A percentile compares a stretch with the other conserved stretches of the same genome.
Conservation (phyloP, 345 rosid species). For the Citrus reticulata region DNA sequence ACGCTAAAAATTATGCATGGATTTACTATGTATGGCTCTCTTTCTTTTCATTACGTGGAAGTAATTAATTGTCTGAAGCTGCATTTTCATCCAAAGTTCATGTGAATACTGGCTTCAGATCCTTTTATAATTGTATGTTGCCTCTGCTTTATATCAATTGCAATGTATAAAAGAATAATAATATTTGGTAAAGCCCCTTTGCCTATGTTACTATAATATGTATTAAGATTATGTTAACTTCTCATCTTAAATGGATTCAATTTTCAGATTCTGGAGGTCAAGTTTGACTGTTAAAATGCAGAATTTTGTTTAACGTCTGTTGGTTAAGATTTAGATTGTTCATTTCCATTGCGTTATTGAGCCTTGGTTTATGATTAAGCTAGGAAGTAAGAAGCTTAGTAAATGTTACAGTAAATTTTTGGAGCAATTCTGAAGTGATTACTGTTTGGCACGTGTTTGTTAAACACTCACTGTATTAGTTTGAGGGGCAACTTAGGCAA, state of each 20-base stretch:
- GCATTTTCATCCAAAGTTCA: neutral
- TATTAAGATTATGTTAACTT: neutral
- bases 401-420: too few relatives aligned
- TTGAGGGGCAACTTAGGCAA: too few relatives aligned
- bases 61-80: neutral
- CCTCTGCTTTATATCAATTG: neutral
- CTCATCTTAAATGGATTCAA: neutral
- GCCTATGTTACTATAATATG: neutral
- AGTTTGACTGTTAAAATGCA: neutral
- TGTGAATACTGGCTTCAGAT: neutral
- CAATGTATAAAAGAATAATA: neutral
- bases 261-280: neutral
- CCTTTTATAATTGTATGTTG: neutral
- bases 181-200: neutral
- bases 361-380: neutral
- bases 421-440: too few relatives aligned
- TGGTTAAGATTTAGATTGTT: neutral
- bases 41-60: neutral
- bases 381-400: neutral
- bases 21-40: neutral
- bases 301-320: neutral
- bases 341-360: neutral
- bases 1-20: constrained; percentile 2
- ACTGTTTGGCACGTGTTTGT: too few relatives aligned
- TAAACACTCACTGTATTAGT: too few relatives aligned